These are phyloP conservation scores for Rhypophila decipiens DNA, from an alignment of 495 filamentous ascomycete species.

Conservation along the genomic window DNA sequence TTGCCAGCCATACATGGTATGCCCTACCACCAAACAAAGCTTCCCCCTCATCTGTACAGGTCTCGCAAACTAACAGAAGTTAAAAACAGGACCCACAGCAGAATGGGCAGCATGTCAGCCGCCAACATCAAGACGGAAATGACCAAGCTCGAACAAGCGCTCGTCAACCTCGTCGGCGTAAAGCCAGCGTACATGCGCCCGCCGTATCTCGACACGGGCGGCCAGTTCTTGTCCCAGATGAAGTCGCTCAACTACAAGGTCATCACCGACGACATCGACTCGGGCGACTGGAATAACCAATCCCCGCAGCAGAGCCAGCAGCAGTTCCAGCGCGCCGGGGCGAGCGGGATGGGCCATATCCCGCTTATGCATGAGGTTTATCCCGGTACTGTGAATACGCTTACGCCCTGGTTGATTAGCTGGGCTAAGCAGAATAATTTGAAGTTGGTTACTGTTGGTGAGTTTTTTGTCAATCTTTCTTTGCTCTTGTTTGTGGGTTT, in stretches of 20 bases:
- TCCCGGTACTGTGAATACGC: conserved; percentile 35
- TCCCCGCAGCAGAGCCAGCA: conserved; percentile 36
- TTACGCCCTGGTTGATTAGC: conserved; percentile 47
- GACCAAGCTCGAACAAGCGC: conserved; percentile 42
- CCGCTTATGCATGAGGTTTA: conserved; percentile 53
- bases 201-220: conserved; percentile 45
- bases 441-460: conserved; percentile 47
- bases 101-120: conserved; percentile 36
- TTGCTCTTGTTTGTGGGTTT: background rate
- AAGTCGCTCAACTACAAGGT: conserved; percentile 45
- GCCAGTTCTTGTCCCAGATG: conserved; percentile 36
- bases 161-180: conserved; percentile 46
- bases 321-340: conserved; percentile 38
- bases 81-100: conserved; percentile 32
- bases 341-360: conserved; percentile 45
- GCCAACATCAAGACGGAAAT: conserved; percentile 41
- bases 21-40: no score
- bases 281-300: conserved; percentile 48
- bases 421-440: conserved; percentile 48
- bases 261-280: conserved; percentile 49
- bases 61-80: background rate
- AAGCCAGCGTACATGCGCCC: conserved; percentile 51
- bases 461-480: conserved; percentile 9
- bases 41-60: no score
- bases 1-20: conserved; percentile 47